Percentiles rank a stretch among this genome's conserved stretches.
Evolutionary conservation across 176 grass and related monocot genomes (phyloP).

Genomic region (Leersia perrieri): DNA sequence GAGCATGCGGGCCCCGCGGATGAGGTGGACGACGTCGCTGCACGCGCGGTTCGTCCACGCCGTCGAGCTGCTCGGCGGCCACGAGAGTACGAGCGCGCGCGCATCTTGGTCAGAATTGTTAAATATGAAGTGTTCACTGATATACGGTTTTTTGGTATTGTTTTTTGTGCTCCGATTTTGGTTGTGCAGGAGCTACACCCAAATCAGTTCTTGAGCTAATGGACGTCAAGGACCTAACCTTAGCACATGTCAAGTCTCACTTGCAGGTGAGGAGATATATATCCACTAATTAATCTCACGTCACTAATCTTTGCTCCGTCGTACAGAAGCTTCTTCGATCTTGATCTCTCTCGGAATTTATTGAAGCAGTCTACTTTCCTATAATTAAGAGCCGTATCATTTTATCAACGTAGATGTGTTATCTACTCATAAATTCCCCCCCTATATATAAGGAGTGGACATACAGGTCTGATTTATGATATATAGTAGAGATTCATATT

Average conservation of each 20-base stretch:
- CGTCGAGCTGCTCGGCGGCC: conserved; percentile 89
- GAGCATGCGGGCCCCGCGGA: conserved; percentile 62
- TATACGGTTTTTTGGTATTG: no score
- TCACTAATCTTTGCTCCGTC: neutral
- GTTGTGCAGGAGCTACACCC: conserved; percentile 80
- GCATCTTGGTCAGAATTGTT: no score
- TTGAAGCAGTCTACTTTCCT: neutral
- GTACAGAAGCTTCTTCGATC: neutral
- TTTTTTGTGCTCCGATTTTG: neutral
- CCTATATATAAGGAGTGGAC: conserved; percentile 9
- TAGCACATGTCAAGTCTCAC: conserved; percentile 97
- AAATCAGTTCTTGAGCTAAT: conserved; percentile 98
- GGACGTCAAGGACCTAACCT: conserved; percentile 97
- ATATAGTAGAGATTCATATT: neutral
- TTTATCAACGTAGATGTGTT: neutral
- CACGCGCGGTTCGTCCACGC: conserved; percentile 90
- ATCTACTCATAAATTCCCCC: neutral
- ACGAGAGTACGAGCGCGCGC: conserved; percentile 65
- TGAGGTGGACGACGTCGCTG: conserved; percentile 93
- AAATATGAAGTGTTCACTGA: no score
- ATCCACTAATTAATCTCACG: neutral
- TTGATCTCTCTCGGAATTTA: neutral
- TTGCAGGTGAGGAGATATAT: conserved; percentile 65
- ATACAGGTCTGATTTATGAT: neutral
- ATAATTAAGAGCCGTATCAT: neutral